Conservation (phyloP, 495 filamentous ascomycete genomes). For the Aspergillus carlsbadensis region DNA sequence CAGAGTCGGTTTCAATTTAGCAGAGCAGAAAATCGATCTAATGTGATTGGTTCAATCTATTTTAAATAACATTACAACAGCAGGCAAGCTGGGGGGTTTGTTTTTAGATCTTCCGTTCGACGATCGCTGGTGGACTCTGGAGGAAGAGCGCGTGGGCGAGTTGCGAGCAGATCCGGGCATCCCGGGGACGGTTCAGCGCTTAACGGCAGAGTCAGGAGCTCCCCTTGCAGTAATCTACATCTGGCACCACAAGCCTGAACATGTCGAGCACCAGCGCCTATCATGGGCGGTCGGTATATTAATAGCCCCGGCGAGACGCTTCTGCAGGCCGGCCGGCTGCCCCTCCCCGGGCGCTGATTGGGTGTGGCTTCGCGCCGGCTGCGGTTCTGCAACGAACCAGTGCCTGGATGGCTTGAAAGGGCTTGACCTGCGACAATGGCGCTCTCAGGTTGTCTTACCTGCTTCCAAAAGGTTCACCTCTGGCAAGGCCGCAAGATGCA, state of each 20-base stretch:
- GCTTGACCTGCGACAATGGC: slow-evolving; percentile 17
- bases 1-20: slow-evolving; percentile 7
- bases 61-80: background rate
- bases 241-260: background rate
- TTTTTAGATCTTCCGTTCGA: background rate
- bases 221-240: background rate
- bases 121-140: background rate
- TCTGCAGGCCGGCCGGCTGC: slow-evolving; percentile 2
- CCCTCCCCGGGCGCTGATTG: slow-evolving; percentile 4
- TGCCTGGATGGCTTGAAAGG: background rate
- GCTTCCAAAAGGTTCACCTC: background rate
- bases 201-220: background rate
- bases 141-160: background rate
- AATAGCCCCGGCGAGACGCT: slow-evolving; percentile 14
- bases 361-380: slow-evolving; percentile 13
- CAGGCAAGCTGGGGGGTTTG: background rate
- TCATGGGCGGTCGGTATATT: slow-evolving; percentile 1
- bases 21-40: background rate
- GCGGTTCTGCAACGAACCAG: slow-evolving; percentile 8
- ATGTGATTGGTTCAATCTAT: slow-evolving; percentile 2
- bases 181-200: slow-evolving; percentile 1
- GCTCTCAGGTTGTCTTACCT: slow-evolving; percentile 18
- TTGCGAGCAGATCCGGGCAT: background rate
- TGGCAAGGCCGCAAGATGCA: background rate
- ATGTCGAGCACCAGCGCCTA: background rate